phyloP scores from a whole-genome alignment of 768 basidiomycete genomes.

The Rhodotorula diobovata region DNA sequence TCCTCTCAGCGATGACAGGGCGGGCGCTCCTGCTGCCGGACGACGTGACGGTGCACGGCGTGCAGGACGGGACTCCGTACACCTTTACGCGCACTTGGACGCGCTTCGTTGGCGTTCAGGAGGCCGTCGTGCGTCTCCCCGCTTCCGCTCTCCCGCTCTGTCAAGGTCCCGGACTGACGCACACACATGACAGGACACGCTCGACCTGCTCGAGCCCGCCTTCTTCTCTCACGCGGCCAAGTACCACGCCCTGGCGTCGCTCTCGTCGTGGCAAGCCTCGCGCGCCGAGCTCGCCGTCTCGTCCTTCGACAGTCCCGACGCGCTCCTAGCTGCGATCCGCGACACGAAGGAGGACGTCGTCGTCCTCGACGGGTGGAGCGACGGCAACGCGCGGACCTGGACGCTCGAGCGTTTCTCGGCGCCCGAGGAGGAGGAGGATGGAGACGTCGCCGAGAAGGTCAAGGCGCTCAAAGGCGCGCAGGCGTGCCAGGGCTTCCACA shows the following conservation, averaged over 20 bases:
- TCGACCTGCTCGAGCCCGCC: slow-evolving; percentile 6
- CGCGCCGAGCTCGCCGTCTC: background rate
- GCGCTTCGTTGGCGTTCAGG: background rate
- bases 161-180: background rate
- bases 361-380: background rate
- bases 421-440: background rate
- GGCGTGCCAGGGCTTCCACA: background rate
- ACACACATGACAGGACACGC: background rate
- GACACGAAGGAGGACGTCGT: background rate
- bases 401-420: background rate
- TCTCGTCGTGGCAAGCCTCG: background rate
- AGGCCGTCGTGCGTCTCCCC: background rate
- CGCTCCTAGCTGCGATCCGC: background rate
- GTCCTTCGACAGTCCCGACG: background rate
- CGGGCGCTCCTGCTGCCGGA: background rate
- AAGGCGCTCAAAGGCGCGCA: background rate
- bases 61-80: background rate
- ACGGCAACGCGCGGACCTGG: background rate
- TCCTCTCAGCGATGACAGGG: background rate
- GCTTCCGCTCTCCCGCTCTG: background rate
- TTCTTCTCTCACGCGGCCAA: background rate
- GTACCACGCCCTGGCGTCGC: background rate
- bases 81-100: background rate
- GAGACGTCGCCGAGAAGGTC: background rate
- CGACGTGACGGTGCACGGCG: background rate